A percentile compares a stretch with the other conserved stretches of the same genome.
phyloP scores from a whole-genome alignment of 2,329 filamentous ascomycete species.

The Simplicillium sp. region DNA sequence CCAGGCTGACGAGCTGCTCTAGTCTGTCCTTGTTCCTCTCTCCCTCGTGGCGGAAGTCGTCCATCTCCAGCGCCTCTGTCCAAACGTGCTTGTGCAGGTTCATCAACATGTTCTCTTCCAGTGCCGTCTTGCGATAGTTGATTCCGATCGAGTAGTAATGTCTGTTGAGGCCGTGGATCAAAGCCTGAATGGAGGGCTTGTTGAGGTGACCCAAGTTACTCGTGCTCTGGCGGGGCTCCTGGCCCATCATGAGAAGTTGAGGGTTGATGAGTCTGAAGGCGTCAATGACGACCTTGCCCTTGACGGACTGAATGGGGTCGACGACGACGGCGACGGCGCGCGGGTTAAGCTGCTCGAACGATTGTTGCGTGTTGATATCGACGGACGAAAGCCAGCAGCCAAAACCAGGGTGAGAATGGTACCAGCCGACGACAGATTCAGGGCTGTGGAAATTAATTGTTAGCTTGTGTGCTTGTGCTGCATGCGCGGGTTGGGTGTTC shows the following conservation, averaged over 20 bases:
- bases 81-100: constrained; percentile 99
- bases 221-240: constrained; percentile 94
- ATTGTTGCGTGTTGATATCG: constrained; percentile 99
- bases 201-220: constrained; percentile 97
- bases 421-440: constrained; percentile 97
- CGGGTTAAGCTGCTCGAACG: constrained; percentile 97
- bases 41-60: constrained; percentile 82
- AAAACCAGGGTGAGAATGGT: constrained; percentile 98
- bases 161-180: constrained; percentile 94
- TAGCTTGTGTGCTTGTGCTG: constrained; percentile 9
- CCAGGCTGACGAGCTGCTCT: constrained; percentile 76
- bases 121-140: constrained; percentile 92
- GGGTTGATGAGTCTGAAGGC: constrained; percentile 98
- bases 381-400: constrained; percentile 98
- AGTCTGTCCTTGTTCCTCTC: constrained; percentile 80
- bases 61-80: constrained; percentile 96
- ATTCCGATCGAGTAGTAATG: constrained; percentile 99
- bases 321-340: constrained; percentile 96
- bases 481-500: no score
- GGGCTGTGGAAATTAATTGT: constrained; percentile 44
- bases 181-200: constrained; percentile 98
- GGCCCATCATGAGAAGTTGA: constrained; percentile 93
- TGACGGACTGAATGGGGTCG: constrained; percentile 97
- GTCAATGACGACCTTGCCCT: constrained; percentile 98
- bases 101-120: constrained; percentile 99